Evolutionary conservation across 2,329 filamentous ascomycete genomes (phyloP), one percentile per base, ranked within the genome.

Genomic region (Epicoccum nigrum): DNA sequence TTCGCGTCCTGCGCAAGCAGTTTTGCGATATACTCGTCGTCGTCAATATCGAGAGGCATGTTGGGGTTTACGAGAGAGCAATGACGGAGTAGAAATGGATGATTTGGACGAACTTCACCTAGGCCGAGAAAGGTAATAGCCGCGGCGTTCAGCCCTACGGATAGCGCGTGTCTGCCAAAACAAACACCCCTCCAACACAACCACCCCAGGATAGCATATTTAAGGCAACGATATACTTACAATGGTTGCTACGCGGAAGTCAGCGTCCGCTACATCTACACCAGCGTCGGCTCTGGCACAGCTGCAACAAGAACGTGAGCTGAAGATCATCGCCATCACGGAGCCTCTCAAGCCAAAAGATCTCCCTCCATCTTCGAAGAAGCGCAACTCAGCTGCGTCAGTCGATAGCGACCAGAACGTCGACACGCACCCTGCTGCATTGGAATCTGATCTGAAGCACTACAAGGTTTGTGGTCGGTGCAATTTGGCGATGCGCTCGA

Each of bases 401-500:
- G 89, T 94, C 73, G 84, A 85, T 38, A 54, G 81, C 82, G 19
- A 81, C 86, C 55, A 85, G 87, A 59, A 84, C 82, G 54, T 84
- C 85, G 15, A 90, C 86, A 8, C 91, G 21, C 65, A 72, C 44
- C 70, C 92, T 0, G 83, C 88, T 13, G 87, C 87, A 15, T 80
- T 97, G 7, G 86, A 90, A 58, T 90, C 89, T 21, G 93, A 97
- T 73, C 81, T 97, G 21, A 80, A 83, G 23, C 92, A 97, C 74
- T 97, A 97, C 78, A 91, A 90, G 69, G 83, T 83, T 68, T 13
- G 42, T 42, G 23, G 7, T 3, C 3, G 25, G 13, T 4, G 17
- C 12, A 13, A 15, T 30, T 16, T 6, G 2, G 17, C 15, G 41
- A 35, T 20, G 15, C 32, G 7, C 4, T 4, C 19, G n/a, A 19